Conservation (phyloP, 805 yeast species). For the Yarrowia hollandica region DNA sequence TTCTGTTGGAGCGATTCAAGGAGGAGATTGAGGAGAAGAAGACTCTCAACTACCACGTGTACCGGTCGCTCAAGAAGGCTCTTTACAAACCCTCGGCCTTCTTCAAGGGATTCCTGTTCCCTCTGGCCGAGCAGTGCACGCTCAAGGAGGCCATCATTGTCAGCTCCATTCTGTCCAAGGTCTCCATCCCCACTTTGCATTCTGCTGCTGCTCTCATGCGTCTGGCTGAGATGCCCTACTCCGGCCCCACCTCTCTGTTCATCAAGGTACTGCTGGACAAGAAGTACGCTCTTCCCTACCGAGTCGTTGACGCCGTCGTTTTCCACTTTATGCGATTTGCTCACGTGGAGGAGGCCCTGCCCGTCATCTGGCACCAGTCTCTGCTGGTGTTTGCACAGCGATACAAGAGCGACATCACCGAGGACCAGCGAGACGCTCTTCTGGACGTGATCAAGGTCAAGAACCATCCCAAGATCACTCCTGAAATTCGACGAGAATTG, state of each 20-base stretch:
- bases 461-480: slow-evolving; percentile 84
- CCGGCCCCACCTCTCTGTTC: slow-evolving; percentile 87
- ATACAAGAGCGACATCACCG: slow-evolving; percentile 97
- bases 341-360: slow-evolving; percentile 55
- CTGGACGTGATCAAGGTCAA: slow-evolving; percentile 89
- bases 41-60: slow-evolving; percentile 85
- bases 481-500: slow-evolving; percentile 91
- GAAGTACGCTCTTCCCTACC: slow-evolving; percentile 95
- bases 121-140: slow-evolving; percentile 79
- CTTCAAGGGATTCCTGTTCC: slow-evolving; percentile 93
- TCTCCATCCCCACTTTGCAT: slow-evolving; percentile 91
- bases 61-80: slow-evolving; percentile 87
- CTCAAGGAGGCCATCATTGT: slow-evolving; percentile 94
- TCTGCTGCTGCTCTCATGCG: slow-evolving; percentile 93
- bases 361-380: slow-evolving; percentile 97
- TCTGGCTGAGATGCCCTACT: slow-evolving; percentile 75
- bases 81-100: slow-evolving; percentile 97
- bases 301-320: slow-evolving; percentile 90
- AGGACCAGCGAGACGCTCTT: slow-evolving; percentile 93
- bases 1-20: slow-evolving; percentile 45
- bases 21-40: slow-evolving; percentile 45
- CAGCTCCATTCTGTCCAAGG: slow-evolving; percentile 83
- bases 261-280: slow-evolving; percentile 87
- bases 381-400: slow-evolving; percentile 92
- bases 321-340: slow-evolving; percentile 87